Percentiles rank a stretch among this genome's conserved stretches.
phyloP scores from a whole-genome alignment of 768 basidiomycete species.

The Pulveroboletus sp. region DNA sequence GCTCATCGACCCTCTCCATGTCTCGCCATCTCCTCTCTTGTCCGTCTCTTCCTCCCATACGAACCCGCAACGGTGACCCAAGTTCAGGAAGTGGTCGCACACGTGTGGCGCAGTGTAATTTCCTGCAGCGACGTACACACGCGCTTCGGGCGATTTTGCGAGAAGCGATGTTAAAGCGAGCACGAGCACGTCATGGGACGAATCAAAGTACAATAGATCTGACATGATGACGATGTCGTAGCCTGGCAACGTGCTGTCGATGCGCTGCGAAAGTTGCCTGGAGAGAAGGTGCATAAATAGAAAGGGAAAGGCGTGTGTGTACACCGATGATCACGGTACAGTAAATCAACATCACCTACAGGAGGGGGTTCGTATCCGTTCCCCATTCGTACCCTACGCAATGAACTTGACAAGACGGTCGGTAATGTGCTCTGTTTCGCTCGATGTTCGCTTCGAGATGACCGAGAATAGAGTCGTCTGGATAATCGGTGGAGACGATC shows the following conservation, averaged over 20 bases:
- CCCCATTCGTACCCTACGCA: conserved; percentile 59
- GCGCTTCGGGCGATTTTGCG: conserved; percentile 33
- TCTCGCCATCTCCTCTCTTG: conserved; percentile 2
- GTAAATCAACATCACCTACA: conserved; percentile 37
- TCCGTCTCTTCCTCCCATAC: not conserved
- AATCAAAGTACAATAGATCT: conserved; percentile 60
- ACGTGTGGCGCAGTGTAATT: conserved; percentile 44
- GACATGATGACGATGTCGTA: conserved; percentile 50
- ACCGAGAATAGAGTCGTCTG: conserved; percentile 53
- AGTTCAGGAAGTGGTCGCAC: not conserved
- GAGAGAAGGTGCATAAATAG: too few species aligned
- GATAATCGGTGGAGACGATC: conserved; percentile 65
- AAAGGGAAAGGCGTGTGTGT: too few species aligned
- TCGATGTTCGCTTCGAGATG: conserved; percentile 55
- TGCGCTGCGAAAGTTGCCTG: not conserved
- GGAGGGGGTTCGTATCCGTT: conserved; percentile 36
- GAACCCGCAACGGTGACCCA: conserved; percentile 32
- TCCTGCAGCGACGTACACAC: conserved; percentile 53
- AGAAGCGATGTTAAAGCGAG: conserved; percentile 48
- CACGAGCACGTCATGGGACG: conserved; percentile 54
- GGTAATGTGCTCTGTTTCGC: conserved; percentile 33
- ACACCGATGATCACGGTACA: not conserved
- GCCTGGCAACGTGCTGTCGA: conserved; percentile 10
- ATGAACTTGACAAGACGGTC: conserved; percentile 37
- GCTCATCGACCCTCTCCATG: conserved; percentile 45